phyloP scores from a whole-genome alignment of 306 rosid genomes.

The Dalbergia oliveri region DNA sequence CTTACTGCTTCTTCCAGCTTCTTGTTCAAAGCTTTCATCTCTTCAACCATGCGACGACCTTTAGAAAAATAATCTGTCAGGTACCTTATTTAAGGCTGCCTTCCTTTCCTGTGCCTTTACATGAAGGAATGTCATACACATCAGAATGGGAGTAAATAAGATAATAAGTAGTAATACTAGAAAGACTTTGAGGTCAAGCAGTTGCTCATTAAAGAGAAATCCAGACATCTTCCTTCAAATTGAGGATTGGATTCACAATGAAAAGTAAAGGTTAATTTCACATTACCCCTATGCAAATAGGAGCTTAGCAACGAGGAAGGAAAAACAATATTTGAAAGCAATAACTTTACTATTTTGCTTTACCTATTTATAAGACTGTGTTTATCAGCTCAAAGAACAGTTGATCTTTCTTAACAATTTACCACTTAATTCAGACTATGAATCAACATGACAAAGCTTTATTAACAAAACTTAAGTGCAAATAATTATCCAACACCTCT shows the following conservation, averaged over 20 bases:
- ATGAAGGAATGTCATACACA: conserved; percentile 40
- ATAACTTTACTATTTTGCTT: conserved; percentile 33
- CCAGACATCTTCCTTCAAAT: conserved; percentile 11
- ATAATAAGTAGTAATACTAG: not conserved
- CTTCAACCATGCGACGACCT: conserved; percentile 94
- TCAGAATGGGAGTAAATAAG: conserved; percentile 41
- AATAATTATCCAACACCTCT: not conserved
- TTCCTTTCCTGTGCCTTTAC: conserved; percentile 77
- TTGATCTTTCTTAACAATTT: not conserved
- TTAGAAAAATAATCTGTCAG: conserved; percentile 84
- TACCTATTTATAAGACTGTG: not conserved
- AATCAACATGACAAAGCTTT: conserved; percentile 10
- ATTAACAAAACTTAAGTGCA: conserved; percentile 1
- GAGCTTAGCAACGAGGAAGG: conserved; percentile 24
- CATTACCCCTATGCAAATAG: conserved; percentile 8
- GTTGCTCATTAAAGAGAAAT: not conserved
- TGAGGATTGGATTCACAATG: not conserved
- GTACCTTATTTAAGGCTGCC: conserved; percentile 75
- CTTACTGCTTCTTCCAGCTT: conserved; percentile 89
- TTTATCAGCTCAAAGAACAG: not conserved
- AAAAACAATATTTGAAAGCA: not conserved
- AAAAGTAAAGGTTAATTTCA: conserved; percentile 27
- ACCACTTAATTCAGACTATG: conserved; percentile 16
- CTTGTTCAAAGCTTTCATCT: conserved; percentile 82
- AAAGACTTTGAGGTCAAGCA: conserved; percentile 24